Evolutionary conservation across 768 basidiomycete genomes (phyloP).

Genomic region (Amanita brunnescens): DNA sequence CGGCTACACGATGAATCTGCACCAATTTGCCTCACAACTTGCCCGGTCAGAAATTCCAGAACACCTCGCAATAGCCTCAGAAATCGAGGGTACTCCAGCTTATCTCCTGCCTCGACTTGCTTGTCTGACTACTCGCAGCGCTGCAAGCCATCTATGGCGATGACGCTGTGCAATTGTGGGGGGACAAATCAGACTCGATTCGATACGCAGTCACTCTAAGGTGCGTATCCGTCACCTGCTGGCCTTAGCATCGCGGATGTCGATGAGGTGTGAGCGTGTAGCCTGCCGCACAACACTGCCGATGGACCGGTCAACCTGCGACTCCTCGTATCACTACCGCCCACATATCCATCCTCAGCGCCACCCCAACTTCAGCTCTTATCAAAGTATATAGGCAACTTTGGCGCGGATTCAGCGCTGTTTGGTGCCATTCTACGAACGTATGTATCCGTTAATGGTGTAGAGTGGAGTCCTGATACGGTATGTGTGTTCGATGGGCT

Average conservation of each 20-base stretch:
- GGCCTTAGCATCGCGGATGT: too few species aligned
- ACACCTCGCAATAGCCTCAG: constrained; percentile 27
- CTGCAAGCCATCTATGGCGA: constrained; percentile 82
- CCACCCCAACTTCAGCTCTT: constrained; percentile 81
- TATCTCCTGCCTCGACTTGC: background rate
- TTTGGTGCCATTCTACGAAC: constrained; percentile 76
- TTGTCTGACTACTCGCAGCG: constrained; percentile 29
- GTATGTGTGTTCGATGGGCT: constrained; percentile 90
- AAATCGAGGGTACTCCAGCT: constrained; percentile 32
- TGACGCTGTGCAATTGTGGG: constrained; percentile 53
- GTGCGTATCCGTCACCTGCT: constrained; percentile 37
- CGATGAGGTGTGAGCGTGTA: constrained; percentile 17
- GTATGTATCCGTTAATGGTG: constrained; percentile 66
- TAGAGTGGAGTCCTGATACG: constrained; percentile 64
- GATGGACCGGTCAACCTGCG: too few species aligned
- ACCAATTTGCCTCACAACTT: constrained; percentile 21
- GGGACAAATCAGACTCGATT: constrained; percentile 27
- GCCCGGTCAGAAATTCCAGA: constrained; percentile 28
- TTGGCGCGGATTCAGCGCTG: constrained; percentile 62
- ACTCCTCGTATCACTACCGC: too few species aligned
- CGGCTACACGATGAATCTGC: too few species aligned
- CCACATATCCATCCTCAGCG: constrained; percentile 53
- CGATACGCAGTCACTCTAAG: constrained; percentile 59
- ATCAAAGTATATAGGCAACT: constrained; percentile 76
- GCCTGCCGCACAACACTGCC: constrained; percentile 42